phyloP scores from a whole-genome alignment of 2,329 filamentous ascomycete species.

The Calonectria hongkongensis region DNA sequence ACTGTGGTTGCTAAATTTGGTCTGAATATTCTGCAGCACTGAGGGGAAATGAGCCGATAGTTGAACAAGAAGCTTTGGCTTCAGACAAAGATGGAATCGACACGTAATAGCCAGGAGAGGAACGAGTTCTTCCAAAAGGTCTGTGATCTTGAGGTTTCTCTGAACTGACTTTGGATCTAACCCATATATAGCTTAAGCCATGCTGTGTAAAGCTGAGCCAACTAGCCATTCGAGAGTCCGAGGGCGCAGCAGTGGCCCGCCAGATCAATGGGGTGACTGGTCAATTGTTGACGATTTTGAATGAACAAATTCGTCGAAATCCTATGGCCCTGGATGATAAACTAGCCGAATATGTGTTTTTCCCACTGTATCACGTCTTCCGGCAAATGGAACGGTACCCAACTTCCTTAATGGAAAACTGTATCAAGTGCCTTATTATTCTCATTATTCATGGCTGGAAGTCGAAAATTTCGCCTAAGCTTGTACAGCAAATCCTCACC shows the following conservation, averaged over 20 bases:
- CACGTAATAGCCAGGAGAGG: conserved; percentile 49
- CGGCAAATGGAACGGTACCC: conserved; percentile 84
- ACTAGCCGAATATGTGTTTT: conserved; percentile 95
- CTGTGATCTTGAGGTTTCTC: neutral
- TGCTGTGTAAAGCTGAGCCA: conserved; percentile 77
- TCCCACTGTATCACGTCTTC: conserved; percentile 91
- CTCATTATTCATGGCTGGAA: conserved; percentile 89
- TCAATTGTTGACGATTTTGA: conserved; percentile 68
- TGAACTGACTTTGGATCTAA: conserved; percentile 34
- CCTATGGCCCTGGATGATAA: conserved; percentile 81
- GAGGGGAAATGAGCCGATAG: conserved; percentile 50
- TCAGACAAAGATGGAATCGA: conserved; percentile 53
- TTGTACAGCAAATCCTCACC: conserved; percentile 90
- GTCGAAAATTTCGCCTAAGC: conserved; percentile 78
- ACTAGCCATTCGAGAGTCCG: conserved; percentile 69
- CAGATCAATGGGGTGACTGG: conserved; percentile 67
- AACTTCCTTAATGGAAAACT: conserved; percentile 82
- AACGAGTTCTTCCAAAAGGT: conserved; percentile 59
- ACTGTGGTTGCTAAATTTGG: neutral
- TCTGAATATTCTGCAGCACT: neutral
- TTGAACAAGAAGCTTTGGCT: conserved; percentile 45
- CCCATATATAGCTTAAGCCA: conserved; percentile 73
- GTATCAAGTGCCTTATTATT: conserved; percentile 83
- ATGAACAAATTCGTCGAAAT: conserved; percentile 65
- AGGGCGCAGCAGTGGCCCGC: conserved; percentile 63